Evolutionary conservation across 2,329 filamentous ascomycete genomes (phyloP), one percentile per base, ranked within the genome.

Genomic region (Stylonectria norvegica): DNA sequence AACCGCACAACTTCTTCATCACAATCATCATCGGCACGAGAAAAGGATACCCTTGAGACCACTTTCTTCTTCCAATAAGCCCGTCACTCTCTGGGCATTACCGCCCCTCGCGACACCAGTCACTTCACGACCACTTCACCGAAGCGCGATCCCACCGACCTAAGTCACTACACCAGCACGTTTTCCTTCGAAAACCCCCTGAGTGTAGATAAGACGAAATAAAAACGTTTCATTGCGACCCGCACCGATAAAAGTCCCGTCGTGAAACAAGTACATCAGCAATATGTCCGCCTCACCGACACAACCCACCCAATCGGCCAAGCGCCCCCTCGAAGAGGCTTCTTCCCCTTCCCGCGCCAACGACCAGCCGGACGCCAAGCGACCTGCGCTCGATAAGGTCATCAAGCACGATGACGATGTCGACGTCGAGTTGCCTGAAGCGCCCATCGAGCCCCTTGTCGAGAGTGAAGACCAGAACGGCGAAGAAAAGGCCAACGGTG

Each of bases 331-430:
- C 52, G 93, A 98, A 75, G 93, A 97, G 63, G 86, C 91, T 9
- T 97, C 93, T 14, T 98, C 93, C 8, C 93, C 93, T 23, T 95
- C 89, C 20, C 86, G 86, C 48, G 85, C 86, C 27, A 89, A 81
- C 62, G 93, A 97, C 59, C 90, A 96, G 64, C 93, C 94, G 38
- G 93, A 98, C 57, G 93, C 93, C 48, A 98, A 98, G 73, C 87
- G 93, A 55, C 93, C 89, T 34, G 93, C 93, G 27, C 81, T 98
- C 48, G 91, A 97, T 70, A 98, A 97, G 73, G 76, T 89, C 55
- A 76, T 86, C 56, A 89, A 86, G 65, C 83, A 79, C 40, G 81
- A 78, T 18, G 74, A 79, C 40, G 73, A 78, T 46, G 58, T 60
- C 25, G 72, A 76, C 40, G 58, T 60, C 25, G 72, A 76, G 41